These are phyloP conservation scores for Graphium sp. DNA, from an alignment of 2,329 filamentous ascomycete species.

Conservation along the genomic window DNA sequence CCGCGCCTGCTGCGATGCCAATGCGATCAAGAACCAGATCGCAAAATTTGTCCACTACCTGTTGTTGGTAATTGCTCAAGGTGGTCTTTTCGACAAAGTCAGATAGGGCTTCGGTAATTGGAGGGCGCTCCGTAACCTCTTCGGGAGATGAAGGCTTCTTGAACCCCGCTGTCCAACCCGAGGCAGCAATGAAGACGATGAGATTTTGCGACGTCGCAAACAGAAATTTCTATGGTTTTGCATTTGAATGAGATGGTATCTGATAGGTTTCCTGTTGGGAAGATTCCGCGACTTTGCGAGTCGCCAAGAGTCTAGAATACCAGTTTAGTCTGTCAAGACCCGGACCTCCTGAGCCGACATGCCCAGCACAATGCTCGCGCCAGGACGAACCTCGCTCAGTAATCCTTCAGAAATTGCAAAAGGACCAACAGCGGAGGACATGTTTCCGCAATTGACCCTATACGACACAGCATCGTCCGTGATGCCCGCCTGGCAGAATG, in stretches of 20 bases:
- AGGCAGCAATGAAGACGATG: neutral
- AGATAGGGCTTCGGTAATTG: neutral
- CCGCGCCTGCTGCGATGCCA: conserved; percentile 10
- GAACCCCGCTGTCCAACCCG: neutral
- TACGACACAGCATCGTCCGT: conserved; percentile 34
- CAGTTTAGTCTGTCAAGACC: conserved; percentile 1
- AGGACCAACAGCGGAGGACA: conserved; percentile 39
- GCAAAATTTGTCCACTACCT: conserved; percentile 7
- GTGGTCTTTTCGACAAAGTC: neutral
- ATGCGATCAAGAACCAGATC: conserved; percentile 11
- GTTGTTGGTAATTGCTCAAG: neutral
- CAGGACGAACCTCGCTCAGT: conserved; percentile 10
- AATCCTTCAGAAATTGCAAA: conserved; percentile 36
- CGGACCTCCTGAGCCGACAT: neutral
- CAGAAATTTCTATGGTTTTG: neutral
- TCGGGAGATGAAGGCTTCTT: neutral
- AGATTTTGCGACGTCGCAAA: too few species aligned
- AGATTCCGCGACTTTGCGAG: neutral
- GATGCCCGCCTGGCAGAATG: conserved; percentile 41
- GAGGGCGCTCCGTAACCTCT: neutral
- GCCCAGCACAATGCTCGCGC: neutral
- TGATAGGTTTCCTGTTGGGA: neutral
- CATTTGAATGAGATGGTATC: neutral
- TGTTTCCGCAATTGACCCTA: conserved; percentile 45
- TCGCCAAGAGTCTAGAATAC: neutral